A percentile compares a stretch with the other conserved stretches of the same genome.
phyloP scores from a whole-genome alignment of 176 grass and related monocot genomes.

The Bromus sterilis region DNA sequence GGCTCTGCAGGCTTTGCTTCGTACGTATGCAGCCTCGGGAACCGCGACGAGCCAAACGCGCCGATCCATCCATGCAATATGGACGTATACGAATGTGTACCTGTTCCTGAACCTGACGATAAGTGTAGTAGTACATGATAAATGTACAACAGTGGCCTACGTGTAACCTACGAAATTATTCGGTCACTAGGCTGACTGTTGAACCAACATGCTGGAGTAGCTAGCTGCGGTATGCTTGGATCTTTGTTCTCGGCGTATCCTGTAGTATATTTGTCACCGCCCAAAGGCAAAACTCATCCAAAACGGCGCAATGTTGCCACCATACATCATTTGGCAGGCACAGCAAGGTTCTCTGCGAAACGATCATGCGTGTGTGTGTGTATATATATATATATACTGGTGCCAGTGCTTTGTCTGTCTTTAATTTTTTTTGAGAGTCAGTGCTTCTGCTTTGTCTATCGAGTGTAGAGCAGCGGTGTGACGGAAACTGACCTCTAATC shows the following conservation, averaged over 20 bases:
- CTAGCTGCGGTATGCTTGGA: background rate
- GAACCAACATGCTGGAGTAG: slow-evolving; percentile 6
- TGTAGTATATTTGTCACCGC: background rate
- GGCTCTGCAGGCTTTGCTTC: background rate
- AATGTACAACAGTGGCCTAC: background rate
- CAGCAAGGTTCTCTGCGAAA: background rate
- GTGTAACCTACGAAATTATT: slow-evolving; percentile 12
- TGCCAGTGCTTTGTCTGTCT: background rate
- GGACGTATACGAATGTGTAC: slow-evolving; percentile 13
- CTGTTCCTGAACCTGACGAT: slow-evolving; percentile 3
- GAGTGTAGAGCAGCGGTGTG: background rate
- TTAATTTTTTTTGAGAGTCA: too few species aligned
- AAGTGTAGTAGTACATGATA: background rate
- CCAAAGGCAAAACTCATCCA: background rate
- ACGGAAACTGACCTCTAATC: background rate
- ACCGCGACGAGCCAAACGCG: background rate
- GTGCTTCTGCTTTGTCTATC: too few species aligned
- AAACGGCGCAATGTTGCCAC: background rate
- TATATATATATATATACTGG: background rate
- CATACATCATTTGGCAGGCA: background rate
- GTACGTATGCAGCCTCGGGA: background rate
- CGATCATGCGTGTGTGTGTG: too few species aligned
- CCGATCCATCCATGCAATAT: background rate
- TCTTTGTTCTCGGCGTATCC: background rate
- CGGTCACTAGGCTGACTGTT: slow-evolving; percentile 18